phyloP scores from a whole-genome alignment of 306 rosid genomes.

The Ormosia semicastrata region DNA sequence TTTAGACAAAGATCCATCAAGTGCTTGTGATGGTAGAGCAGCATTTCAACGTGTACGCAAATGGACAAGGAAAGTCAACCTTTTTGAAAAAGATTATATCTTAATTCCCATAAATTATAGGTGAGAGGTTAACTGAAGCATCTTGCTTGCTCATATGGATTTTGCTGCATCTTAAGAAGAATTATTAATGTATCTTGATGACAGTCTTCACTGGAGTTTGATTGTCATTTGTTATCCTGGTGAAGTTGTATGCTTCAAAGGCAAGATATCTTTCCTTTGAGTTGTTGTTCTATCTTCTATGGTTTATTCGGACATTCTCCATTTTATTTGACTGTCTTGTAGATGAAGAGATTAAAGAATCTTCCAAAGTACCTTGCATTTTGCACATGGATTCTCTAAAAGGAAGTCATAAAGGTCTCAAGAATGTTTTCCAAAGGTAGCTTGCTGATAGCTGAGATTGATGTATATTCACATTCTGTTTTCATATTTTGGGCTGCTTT shows the following conservation, averaged over 20 bases:
- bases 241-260: constrained; percentile 47
- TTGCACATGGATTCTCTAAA: constrained; percentile 78
- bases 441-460: constrained; percentile 17
- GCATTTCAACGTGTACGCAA: constrained; percentile 66
- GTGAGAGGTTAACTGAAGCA: constrained; percentile 34
- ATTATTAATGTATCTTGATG: constrained; percentile 24
- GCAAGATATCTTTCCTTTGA: constrained; percentile 35
- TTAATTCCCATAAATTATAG: constrained; percentile 72
- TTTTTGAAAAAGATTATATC: constrained; percentile 66
- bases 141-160: constrained; percentile 11
- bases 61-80: constrained; percentile 71
- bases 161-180: constrained; percentile 21
- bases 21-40: constrained; percentile 58
- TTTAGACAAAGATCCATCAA: constrained; percentile 62
- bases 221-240: constrained; percentile 74
- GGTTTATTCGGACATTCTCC: constrained; percentile 9
- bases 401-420: constrained; percentile 71
- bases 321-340: constrained; percentile 31
- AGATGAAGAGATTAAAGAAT: constrained; percentile 47
- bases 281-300: constrained; percentile 14
- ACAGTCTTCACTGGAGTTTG: constrained; percentile 82
- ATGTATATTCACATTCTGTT: background rate
- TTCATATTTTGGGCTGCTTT: background rate
- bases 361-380: constrained; percentile 62
- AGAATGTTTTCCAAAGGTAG: constrained; percentile 65